A percentile compares a stretch with the other conserved stretches of the same genome.
phyloP scores from a whole-genome alignment of 805 yeast species.

The Cyberlindnera subsufficiens region DNA sequence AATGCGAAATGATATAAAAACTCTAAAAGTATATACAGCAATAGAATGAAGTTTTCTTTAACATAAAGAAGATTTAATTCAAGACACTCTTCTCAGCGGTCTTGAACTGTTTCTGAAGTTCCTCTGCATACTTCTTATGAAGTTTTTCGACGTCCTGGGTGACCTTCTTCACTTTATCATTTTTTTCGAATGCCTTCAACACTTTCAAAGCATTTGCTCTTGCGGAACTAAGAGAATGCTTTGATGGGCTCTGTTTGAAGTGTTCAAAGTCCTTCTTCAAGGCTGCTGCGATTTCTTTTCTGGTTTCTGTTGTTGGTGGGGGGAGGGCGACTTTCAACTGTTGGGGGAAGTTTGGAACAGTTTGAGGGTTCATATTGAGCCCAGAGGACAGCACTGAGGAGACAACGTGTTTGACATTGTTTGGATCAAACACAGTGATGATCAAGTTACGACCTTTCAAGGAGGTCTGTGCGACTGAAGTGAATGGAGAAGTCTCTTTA shows the following conservation, averaged over 20 bases:
- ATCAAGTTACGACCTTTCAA: slow-evolving; percentile 61
- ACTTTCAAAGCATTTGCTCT: slow-evolving; percentile 56
- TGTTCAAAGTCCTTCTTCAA: slow-evolving; percentile 64
- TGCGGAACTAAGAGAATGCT: slow-evolving; percentile 46
- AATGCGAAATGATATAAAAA: slow-evolving; percentile 25
- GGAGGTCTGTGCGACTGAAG: slow-evolving; percentile 65
- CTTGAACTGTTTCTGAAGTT: slow-evolving; percentile 51
- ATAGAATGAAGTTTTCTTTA: background rate
- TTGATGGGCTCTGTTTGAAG: slow-evolving; percentile 43
- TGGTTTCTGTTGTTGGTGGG: slow-evolving; percentile 64
- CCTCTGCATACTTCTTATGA: slow-evolving; percentile 58
- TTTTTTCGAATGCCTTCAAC: slow-evolving; percentile 39
- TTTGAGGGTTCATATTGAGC: slow-evolving; percentile 75
- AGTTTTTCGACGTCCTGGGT: slow-evolving; percentile 58
- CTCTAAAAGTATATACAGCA: background rate
- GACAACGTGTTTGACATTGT: slow-evolving; percentile 59
- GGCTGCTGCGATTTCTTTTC: slow-evolving; percentile 45
- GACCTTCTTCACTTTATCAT: slow-evolving; percentile 51
- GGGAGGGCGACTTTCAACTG: slow-evolving; percentile 70
- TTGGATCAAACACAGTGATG: slow-evolving; percentile 87
- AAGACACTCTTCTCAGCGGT: slow-evolving; percentile 43
- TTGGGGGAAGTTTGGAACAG: slow-evolving; percentile 67
- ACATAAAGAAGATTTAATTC: slow-evolving; percentile 9
- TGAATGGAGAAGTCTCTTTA: slow-evolving; percentile 42
- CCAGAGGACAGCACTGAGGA: slow-evolving; percentile 65